Conservation (phyloP, 2,329 filamentous ascomycete genomes). For the Ophiostoma sp. region DNA sequence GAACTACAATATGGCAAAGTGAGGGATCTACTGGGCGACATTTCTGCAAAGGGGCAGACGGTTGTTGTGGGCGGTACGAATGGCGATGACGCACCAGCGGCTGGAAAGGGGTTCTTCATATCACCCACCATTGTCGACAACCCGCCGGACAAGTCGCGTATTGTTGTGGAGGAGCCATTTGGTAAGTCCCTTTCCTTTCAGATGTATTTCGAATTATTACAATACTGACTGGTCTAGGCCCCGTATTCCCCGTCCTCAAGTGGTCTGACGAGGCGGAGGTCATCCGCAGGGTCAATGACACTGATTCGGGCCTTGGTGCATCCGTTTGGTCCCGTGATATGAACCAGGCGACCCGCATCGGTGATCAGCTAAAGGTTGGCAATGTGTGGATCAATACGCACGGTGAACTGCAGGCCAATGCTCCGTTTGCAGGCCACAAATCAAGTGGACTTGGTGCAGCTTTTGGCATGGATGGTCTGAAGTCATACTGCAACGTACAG, state of each 20-base stretch:
- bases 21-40: not conserved
- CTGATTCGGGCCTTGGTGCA: not conserved
- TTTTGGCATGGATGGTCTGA: constrained; percentile 1
- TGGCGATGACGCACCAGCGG: not conserved
- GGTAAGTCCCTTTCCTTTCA: not conserved
- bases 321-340: not conserved
- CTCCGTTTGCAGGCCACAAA: constrained; percentile 1
- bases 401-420: not conserved
- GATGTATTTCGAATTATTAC: not conserved
- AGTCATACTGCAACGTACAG: not conserved
- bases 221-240: not conserved
- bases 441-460: not conserved
- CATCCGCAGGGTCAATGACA: not conserved
- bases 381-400: constrained; percentile 8
- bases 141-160: not conserved
- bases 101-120: not conserved
- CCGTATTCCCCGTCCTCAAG: not conserved
- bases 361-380: not conserved
- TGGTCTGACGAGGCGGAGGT: constrained; percentile 8
- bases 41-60: not conserved
- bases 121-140: not conserved
- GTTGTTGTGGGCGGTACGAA: not conserved
- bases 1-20: not conserved
- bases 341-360: not conserved
- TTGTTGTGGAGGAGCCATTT: constrained; percentile 3